A percentile compares a stretch with the other conserved stretches of the same genome.
Conservation (phyloP, 2,329 filamentous ascomycete genomes). For the Neonectria punicea region DNA sequence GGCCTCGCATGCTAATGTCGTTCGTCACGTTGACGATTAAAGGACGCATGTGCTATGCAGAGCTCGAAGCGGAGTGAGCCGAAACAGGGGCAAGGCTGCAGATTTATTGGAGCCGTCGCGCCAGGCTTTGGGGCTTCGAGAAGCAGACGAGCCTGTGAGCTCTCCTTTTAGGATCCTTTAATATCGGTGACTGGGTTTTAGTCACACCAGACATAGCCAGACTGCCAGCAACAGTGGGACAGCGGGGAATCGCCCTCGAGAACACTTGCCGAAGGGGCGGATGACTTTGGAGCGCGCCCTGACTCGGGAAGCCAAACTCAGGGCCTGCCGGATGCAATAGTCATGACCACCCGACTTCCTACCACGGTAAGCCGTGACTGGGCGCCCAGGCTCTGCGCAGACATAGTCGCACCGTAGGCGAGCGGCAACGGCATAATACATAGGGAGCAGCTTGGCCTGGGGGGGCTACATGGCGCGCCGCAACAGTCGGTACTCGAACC, state of each 20-base stretch:
- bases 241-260: not conserved
- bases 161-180: not conserved
- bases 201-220: not conserved
- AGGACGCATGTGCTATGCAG: slow-evolving; percentile 22
- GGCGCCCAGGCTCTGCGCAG: not conserved
- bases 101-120: not conserved
- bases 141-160: not conserved
- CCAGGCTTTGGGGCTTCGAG: not conserved
- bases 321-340: not conserved
- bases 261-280: not conserved
- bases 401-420: not conserved
- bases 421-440: slow-evolving; percentile 15
- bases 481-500: slow-evolving; percentile 28
- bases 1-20: not conserved
- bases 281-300: not conserved
- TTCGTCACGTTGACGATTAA: slow-evolving; percentile 5
- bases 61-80: slow-evolving; percentile 1
- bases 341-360: not conserved
- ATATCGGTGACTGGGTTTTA: not conserved
- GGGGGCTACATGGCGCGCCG: slow-evolving; percentile 32
- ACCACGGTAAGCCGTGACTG: not conserved
- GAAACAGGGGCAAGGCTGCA: slow-evolving; percentile 11
- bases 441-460: slow-evolving; percentile 33
- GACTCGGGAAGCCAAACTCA: not conserved
- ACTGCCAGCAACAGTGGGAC: not conserved